Percentiles rank a stretch among this genome's conserved stretches.
phyloP scores from a whole-genome alignment of 2,329 filamentous ascomycete genomes.

The Microcyclospora tardicrescens region DNA sequence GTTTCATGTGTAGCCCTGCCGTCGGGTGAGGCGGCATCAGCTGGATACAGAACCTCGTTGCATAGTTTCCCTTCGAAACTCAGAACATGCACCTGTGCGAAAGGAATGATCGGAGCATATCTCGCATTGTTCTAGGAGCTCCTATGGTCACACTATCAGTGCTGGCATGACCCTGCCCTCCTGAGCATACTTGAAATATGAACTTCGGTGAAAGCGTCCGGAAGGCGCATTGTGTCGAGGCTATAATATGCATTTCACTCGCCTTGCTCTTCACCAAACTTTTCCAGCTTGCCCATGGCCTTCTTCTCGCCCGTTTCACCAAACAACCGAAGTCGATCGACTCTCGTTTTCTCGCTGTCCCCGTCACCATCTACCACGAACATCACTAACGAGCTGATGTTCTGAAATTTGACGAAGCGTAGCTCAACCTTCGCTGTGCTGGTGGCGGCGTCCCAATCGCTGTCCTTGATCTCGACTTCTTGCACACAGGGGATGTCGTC shows the following conservation, averaged over 20 bases:
- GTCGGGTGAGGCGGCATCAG: no score
- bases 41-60: no score
- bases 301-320: conserved; percentile 86
- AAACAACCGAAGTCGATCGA: conserved; percentile 68
- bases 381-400: conserved; percentile 70
- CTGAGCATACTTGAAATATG: no score
- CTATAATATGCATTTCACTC: conserved; percentile 31
- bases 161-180: no score
- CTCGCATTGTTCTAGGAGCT: no score
- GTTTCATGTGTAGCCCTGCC: no score
- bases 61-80: no score
- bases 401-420: conserved; percentile 96
- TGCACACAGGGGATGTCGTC: conserved; percentile 76
- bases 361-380: conserved; percentile 77
- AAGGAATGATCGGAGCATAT: no score
- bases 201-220: no score
- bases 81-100: no score
- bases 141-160: no score
- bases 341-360: conserved; percentile 69
- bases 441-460: conserved; percentile 56
- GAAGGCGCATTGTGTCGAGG: no score
- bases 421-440: conserved; percentile 44
- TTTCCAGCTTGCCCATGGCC: conserved; percentile 88
- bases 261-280: conserved; percentile 66
- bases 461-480: conserved; percentile 56